A percentile compares a stretch with the other conserved stretches of the same genome.
Evolutionary conservation across 768 basidiomycete species (phyloP).

Genomic region (Pleurotus tuoliensis): DNA sequence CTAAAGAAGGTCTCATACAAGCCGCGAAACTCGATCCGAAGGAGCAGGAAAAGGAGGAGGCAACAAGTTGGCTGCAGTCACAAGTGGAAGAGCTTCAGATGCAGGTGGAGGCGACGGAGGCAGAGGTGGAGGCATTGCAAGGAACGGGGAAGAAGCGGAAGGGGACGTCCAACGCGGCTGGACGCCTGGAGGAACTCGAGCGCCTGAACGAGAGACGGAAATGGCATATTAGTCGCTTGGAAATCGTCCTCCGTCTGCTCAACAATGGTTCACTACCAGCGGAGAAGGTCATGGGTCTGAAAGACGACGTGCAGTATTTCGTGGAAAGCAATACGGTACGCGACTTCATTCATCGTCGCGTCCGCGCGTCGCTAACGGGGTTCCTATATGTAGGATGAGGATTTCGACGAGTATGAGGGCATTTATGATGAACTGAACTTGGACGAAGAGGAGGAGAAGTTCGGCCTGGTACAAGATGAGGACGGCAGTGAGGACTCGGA

Average conservation of each 20-base stretch:
- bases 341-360: slow-evolving; percentile 15
- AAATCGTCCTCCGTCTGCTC: slow-evolving; percentile 87
- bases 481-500: slow-evolving; percentile 79
- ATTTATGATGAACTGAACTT: slow-evolving; percentile 98
- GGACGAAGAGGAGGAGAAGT: slow-evolving; percentile 95
- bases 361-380: too few species aligned
- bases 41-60: slow-evolving; percentile 93
- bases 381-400: slow-evolving; percentile 68
- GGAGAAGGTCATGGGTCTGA: slow-evolving; percentile 77
- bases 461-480: slow-evolving; percentile 74
- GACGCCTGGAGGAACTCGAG: slow-evolving; percentile 82
- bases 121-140: slow-evolving; percentile 87
- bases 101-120: slow-evolving; percentile 92
- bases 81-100: slow-evolving; percentile 90
- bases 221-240: slow-evolving; percentile 92
- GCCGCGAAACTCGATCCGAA: slow-evolving; percentile 94
- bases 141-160: slow-evolving; percentile 84
- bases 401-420: slow-evolving; percentile 95
- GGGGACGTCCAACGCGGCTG: slow-evolving; percentile 56
- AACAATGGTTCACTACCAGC: slow-evolving; percentile 88
- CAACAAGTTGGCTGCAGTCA: slow-evolving; percentile 79
- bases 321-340: slow-evolving; percentile 93
- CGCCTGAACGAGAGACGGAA: slow-evolving; percentile 87
- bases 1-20: slow-evolving; percentile 95
- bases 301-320: slow-evolving; percentile 95